phyloP scores from a whole-genome alignment of 805 yeast genomes.

The Allodekkera sacchari region DNA sequence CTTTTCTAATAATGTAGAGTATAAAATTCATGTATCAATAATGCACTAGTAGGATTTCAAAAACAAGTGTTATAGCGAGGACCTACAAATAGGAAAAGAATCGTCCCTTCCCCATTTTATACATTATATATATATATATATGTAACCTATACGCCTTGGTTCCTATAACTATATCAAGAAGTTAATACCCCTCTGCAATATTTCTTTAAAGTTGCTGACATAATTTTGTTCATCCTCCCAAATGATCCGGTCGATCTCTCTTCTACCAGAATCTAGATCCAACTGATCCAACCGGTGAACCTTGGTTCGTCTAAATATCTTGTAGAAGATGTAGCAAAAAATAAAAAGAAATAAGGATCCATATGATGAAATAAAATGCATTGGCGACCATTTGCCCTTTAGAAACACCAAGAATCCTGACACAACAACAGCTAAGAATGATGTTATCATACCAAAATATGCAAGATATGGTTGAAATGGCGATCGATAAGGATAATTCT shows the following conservation, averaged over 20 bases:
- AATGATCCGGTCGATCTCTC: conserved; percentile 71
- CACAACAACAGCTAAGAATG: conserved; percentile 32
- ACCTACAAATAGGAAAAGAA: no score
- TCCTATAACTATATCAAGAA: conserved; percentile 11
- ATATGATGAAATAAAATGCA: conserved; percentile 45
- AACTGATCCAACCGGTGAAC: conserved; percentile 62
- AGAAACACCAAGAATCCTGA: conserved; percentile 48
- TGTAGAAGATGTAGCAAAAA: conserved; percentile 39
- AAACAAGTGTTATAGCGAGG: no score
- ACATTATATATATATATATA: no score
- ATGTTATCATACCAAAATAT: conserved; percentile 36
- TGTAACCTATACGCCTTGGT: not conserved
- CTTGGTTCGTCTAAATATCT: conserved; percentile 51
- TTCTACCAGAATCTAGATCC: conserved; percentile 76
- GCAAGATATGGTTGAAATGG: conserved; percentile 51
- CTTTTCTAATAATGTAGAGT: no score
- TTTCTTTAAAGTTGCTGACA: conserved; percentile 24
- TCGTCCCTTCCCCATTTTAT: no score
- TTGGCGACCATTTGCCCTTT: conserved; percentile 38
- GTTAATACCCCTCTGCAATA: conserved; percentile 16
- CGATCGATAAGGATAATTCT: conserved; percentile 46
- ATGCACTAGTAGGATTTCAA: no score
- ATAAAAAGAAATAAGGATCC: conserved; percentile 41
- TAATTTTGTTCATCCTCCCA: conserved; percentile 65
- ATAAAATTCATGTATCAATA: no score